Evolutionary conservation across 2,329 filamentous ascomycete genomes (phyloP).

Genomic region (Orbilia blumenaviensis): DNA sequence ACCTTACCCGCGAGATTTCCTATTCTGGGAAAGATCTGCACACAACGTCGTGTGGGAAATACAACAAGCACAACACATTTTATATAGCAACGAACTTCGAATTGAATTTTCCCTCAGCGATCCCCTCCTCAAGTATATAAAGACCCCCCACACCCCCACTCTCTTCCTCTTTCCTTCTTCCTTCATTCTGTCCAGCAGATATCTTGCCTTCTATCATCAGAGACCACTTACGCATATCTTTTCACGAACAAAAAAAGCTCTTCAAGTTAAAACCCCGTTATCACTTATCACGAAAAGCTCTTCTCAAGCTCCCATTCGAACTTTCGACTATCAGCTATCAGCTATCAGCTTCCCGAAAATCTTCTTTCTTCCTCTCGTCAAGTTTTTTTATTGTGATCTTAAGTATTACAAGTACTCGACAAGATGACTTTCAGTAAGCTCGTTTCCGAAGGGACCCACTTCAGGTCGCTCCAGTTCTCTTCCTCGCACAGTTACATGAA

Average conservation of each 20-base stretch:
- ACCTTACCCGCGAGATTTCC: too few species aligned
- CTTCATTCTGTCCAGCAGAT: too few species aligned
- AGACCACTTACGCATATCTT: neutral
- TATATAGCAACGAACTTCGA: too few species aligned
- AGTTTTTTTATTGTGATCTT: neutral
- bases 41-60: neutral
- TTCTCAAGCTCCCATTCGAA: neutral
- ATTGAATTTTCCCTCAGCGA: neutral
- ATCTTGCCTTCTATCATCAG: neutral
- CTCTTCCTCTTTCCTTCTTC: neutral
- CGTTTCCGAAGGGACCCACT: slow-evolving; percentile 18
- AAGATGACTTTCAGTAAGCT: neutral
- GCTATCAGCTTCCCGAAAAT: too few species aligned
- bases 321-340: too few species aligned
- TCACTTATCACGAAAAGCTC: neutral
- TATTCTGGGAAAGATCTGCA: neutral
- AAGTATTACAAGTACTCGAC: neutral
- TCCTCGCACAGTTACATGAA: slow-evolving; percentile 48
- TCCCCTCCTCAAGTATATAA: neutral
- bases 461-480: slow-evolving; percentile 31
- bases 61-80: neutral
- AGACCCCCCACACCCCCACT: neutral
- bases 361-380: neutral
- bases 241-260: neutral
- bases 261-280: neutral